These are phyloP conservation scores for Diaporthe aspalathi DNA, from an alignment of 2,329 filamentous ascomycete species.

Conservation along the genomic window DNA sequence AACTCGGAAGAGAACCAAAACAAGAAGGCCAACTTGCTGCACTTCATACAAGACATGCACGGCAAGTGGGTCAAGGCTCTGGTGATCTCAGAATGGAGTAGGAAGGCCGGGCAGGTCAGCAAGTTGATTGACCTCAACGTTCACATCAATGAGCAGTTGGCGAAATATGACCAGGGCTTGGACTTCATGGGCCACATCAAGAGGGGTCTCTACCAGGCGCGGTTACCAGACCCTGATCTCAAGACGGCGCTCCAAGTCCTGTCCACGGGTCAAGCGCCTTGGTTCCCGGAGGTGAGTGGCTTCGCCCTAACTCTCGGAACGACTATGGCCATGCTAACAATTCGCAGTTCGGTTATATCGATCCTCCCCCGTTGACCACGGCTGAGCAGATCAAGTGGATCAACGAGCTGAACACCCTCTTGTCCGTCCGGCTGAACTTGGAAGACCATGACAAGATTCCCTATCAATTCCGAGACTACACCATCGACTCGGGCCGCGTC, in stretches of 20 bases:
- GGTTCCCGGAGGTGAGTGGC: slow-evolving; percentile 79
- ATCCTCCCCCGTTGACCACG: slow-evolving; percentile 75
- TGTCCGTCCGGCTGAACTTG: slow-evolving; percentile 85
- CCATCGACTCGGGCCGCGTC: slow-evolving; percentile 85
- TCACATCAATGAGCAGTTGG: slow-evolving; percentile 75
- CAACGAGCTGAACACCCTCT: slow-evolving; percentile 83
- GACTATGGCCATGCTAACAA: slow-evolving; percentile 49
- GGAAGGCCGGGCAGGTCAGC: slow-evolving; percentile 81
- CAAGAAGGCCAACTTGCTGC: slow-evolving; percentile 81
- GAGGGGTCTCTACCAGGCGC: slow-evolving; percentile 75
- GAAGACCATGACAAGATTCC: slow-evolving; percentile 84
- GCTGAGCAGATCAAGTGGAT: slow-evolving; percentile 80
- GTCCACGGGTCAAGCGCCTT: slow-evolving; percentile 79
- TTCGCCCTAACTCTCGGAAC: slow-evolving; percentile 40
- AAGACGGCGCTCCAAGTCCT: slow-evolving; percentile 89
- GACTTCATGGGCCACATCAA: slow-evolving; percentile 78
- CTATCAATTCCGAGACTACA: slow-evolving; percentile 79
- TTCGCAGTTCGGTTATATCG: slow-evolving; percentile 77
- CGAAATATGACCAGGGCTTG: slow-evolving; percentile 69
- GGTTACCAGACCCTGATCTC: slow-evolving; percentile 89
- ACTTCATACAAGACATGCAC: slow-evolving; percentile 83
- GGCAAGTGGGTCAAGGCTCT: slow-evolving; percentile 93
- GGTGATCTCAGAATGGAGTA: slow-evolving; percentile 91
- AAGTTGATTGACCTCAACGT: slow-evolving; percentile 88
- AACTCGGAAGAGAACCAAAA: slow-evolving; percentile 72